Evolutionary conservation across 768 basidiomycete species (phyloP), one percentile per base, ranked within the genome.

Genomic region (Amanita polypyramis): DNA sequence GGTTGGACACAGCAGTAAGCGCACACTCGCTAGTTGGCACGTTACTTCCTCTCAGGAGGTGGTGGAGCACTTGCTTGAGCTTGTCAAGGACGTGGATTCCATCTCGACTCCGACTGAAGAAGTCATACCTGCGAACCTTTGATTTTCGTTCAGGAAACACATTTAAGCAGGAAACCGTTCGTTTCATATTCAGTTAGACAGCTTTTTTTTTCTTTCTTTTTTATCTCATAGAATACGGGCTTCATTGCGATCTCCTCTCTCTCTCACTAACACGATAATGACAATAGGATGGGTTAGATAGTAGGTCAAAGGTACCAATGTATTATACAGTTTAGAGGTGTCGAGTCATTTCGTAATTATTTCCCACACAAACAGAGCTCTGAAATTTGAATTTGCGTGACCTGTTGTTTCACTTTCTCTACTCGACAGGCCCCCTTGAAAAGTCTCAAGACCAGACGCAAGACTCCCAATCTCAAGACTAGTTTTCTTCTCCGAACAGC

Each of bases 11-110:
- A 81, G 81, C 56, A 80, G 76, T 58, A 95, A 95, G 70, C 78
- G 87, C 56, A 97, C 94, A 41, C 69, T 93, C 43, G 94, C 92
- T 15, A 77, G 76, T 39, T 95, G 91, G 90, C 93, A 96, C 65
- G 85, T 96, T 45, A 90, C 87, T 51, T 80, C 82, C 39, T 88
- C 94, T 11, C 78, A 77, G 45, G 92, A 94, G 68, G 77, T 95
- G 51, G 79, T 95, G 19, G 85, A 85, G 6, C 77, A 85, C 54
- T 78, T 94, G 74, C 62, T 87, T 45, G 64, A 75, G 33, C 66
- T 90, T 49, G 79, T 79, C 21, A 70, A 69, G 45, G 67, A 40
- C 30, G 64, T 37, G 1, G 51, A 34, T 12, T 0, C 35, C 17
- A 47, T 47, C 17, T 7, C 45, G 20, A 27, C 36, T 14, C 20